These are phyloP conservation scores for Trypanosoma lewisi DNA, from an alignment of 208 protist species.

Conservation along the genomic window DNA sequence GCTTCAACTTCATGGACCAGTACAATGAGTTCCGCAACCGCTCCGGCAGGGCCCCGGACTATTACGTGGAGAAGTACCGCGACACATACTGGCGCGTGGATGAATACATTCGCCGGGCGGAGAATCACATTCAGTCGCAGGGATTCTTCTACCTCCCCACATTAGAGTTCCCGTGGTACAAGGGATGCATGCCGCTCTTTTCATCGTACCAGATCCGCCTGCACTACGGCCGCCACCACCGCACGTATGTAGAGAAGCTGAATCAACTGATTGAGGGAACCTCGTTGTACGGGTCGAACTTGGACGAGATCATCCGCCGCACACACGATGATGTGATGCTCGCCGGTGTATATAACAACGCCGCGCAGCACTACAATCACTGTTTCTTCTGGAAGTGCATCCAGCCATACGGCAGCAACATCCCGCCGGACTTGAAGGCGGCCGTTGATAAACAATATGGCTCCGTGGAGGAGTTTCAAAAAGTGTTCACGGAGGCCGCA, in stretches of 20 bases:
- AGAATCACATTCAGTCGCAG: slow-evolving; percentile 74
- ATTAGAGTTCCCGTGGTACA: slow-evolving; percentile 89
- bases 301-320: slow-evolving; percentile 83
- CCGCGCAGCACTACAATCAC: slow-evolving; percentile 92
- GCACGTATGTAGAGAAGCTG: slow-evolving; percentile 87
- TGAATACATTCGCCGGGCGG: slow-evolving; percentile 83
- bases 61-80: slow-evolving; percentile 79
- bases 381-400: slow-evolving; percentile 92
- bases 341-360: slow-evolving; percentile 85
- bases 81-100: slow-evolving; percentile 88
- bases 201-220: slow-evolving; percentile 88
- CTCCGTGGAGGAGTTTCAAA: slow-evolving; percentile 78
- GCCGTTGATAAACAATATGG: slow-evolving; percentile 83
- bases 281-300: slow-evolving; percentile 63
- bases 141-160: slow-evolving; percentile 91
- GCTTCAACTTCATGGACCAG: slow-evolving; percentile 80
- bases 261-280: slow-evolving; percentile 91
- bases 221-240: slow-evolving; percentile 90
- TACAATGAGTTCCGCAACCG: slow-evolving; percentile 88
- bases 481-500: slow-evolving; percentile 70
- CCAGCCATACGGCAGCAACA: slow-evolving; percentile 87
- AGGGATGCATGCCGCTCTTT: slow-evolving; percentile 83
- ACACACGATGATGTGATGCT: slow-evolving; percentile 45
- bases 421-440: slow-evolving; percentile 74
- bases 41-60: slow-evolving; percentile 77